A percentile compares a stretch with the other conserved stretches of the same genome.
These are phyloP conservation scores for Euphorbia schlechtendalii DNA, from an alignment of 441 rosid species.

Conservation along the genomic window DNA sequence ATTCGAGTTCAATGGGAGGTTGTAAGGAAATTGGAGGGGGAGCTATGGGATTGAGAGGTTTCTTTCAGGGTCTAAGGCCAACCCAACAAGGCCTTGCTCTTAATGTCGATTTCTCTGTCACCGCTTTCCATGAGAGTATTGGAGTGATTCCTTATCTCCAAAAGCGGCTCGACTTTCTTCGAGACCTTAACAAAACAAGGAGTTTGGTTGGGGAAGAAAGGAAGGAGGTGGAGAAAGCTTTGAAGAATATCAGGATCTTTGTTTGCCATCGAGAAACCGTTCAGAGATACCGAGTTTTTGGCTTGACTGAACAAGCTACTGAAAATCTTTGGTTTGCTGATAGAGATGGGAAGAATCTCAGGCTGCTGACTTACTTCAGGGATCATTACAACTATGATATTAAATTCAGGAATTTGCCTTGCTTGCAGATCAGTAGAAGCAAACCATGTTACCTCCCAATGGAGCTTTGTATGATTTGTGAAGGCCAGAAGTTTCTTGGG, in stretches of 20 bases:
- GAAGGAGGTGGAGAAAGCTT: slow-evolving; percentile 77
- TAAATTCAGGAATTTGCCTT: slow-evolving; percentile 74
- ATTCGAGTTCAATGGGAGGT: slow-evolving; percentile 75
- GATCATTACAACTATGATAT: slow-evolving; percentile 75
- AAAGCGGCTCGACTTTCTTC: slow-evolving; percentile 73
- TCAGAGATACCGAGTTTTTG: slow-evolving; percentile 76
- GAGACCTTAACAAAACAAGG: slow-evolving; percentile 64
- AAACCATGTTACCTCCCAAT: slow-evolving; percentile 94
- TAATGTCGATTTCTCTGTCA: slow-evolving; percentile 79
- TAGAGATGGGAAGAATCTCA: slow-evolving; percentile 66
- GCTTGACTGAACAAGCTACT: slow-evolving; percentile 68
- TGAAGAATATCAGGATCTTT: slow-evolving; percentile 75
- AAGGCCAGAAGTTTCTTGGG: slow-evolving; percentile 97
- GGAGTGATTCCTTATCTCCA: slow-evolving; percentile 85
- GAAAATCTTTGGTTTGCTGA: slow-evolving; percentile 75
- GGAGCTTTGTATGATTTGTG: slow-evolving; percentile 93
- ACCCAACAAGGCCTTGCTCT: slow-evolving; percentile 94
- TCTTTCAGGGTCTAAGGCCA: slow-evolving; percentile 89
- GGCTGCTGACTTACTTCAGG: slow-evolving; percentile 76
- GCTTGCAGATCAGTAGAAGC: slow-evolving; percentile 85
- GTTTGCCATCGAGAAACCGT: slow-evolving; percentile 94
- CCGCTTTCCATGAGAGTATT: slow-evolving; percentile 88
- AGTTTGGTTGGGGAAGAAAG: slow-evolving; percentile 58
- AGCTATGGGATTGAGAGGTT: slow-evolving; percentile 83
- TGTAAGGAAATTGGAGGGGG: slow-evolving; percentile 84